Evolutionary conservation across 2,329 filamentous ascomycete genomes (phyloP).

Genomic region (Periconia macrospinosa): DNA sequence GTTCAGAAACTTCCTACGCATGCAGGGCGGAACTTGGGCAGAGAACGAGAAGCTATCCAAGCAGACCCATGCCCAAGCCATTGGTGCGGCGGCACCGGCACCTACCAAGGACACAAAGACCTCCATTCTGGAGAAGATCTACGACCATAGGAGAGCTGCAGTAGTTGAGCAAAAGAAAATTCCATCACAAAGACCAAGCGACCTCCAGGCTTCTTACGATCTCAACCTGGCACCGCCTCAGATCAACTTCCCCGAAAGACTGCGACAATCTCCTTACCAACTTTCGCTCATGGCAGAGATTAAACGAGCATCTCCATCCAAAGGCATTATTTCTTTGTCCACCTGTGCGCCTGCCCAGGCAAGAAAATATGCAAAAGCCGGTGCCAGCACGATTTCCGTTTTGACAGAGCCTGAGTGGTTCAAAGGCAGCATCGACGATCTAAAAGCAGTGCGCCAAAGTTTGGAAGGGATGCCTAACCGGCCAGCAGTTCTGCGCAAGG

Average conservation of each 20-base stretch:
- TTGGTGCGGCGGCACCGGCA: slow-evolving; percentile 36
- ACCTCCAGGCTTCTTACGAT: slow-evolving; percentile 85
- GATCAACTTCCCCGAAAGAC: slow-evolving; percentile 75
- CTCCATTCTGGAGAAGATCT: slow-evolving; percentile 91
- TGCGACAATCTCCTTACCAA: slow-evolving; percentile 81
- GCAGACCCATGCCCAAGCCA: slow-evolving; percentile 29
- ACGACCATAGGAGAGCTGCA: slow-evolving; percentile 73
- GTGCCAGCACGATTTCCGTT: slow-evolving; percentile 97
- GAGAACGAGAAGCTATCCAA: slow-evolving; percentile 66
- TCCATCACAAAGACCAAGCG: slow-evolving; percentile 78
- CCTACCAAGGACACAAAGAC: slow-evolving; percentile 61
- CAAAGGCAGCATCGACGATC: slow-evolving; percentile 94
- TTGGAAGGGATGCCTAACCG: slow-evolving; percentile 90
- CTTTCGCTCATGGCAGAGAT: slow-evolving; percentile 97
- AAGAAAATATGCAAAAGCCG: slow-evolving; percentile 86
- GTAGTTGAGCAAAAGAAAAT: slow-evolving; percentile 82
- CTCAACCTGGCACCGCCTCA: slow-evolving; percentile 82
- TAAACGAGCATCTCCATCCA: slow-evolving; percentile 93
- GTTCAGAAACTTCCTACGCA: slow-evolving; percentile 87
- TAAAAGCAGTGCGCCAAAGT: slow-evolving; percentile 82
- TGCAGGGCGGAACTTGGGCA: slow-evolving; percentile 89
- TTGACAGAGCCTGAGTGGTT: slow-evolving; percentile 99
- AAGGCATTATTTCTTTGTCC: slow-evolving; percentile 87
- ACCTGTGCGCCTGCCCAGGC: slow-evolving; percentile 90
- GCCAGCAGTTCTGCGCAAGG: slow-evolving; percentile 89